Conservation (phyloP, 1,284 basidiomycete genomes). For the Heterobasidion occidentale region DNA sequence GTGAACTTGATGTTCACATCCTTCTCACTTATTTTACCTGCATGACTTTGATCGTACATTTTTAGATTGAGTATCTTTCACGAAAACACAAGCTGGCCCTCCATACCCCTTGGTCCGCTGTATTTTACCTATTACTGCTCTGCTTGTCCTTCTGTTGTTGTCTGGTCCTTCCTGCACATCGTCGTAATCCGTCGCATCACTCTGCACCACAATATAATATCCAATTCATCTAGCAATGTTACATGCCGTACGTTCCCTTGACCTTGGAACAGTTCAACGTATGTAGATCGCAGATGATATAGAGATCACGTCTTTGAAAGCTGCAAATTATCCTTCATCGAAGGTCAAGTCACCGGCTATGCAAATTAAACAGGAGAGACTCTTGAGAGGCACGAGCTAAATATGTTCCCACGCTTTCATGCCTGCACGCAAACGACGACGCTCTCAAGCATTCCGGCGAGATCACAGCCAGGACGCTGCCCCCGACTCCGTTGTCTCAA, state of each 20-base stretch:
- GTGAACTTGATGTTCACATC: slow-evolving; percentile 14
- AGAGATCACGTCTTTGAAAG: too few species aligned
- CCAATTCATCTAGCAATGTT: background rate
- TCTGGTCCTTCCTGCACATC: slow-evolving; percentile 21
- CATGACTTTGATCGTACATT: slow-evolving; percentile 12
- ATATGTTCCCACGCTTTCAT: background rate
- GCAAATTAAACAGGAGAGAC: too few species aligned
- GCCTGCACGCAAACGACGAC: background rate
- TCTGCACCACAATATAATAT: slow-evolving; percentile 2
- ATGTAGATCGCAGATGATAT: too few species aligned
- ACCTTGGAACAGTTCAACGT: too few species aligned
- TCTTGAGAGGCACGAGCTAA: too few species aligned
- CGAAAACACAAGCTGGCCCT: slow-evolving; percentile 27
- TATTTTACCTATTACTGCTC: slow-evolving; percentile 25
- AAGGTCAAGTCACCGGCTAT: too few species aligned
- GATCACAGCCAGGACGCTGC: background rate
- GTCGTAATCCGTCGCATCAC: slow-evolving; percentile 2
- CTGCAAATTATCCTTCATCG: too few species aligned
- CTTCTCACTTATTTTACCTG: slow-evolving; percentile 6
- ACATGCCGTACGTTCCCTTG: background rate
- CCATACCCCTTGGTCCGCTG: slow-evolving; percentile 27
- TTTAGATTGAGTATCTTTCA: slow-evolving; percentile 11
- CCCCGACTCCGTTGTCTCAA: too few species aligned
- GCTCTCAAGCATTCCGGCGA: background rate
- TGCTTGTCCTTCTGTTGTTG: slow-evolving; percentile 11